Base-by-base conservation (phyloP, 441 rosid species). In the Metrosideros polymorpha region DNA sequence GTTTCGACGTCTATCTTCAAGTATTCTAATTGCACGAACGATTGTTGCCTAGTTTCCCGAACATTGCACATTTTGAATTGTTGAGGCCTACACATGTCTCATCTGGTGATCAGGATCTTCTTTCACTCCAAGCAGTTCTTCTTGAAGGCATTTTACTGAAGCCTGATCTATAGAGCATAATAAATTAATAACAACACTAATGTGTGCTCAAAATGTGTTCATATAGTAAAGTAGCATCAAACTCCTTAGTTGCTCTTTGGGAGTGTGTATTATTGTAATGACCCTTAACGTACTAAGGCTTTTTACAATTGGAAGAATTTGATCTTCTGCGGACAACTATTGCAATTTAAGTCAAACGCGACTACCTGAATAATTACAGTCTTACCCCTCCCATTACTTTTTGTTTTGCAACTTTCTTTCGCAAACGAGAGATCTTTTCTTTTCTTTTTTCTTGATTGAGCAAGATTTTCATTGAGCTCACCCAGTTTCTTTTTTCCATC, bases 21-120 rank as follows among this genome's bases (percentile, higher is more conserved):
- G 84, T 88, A 90, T 54, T 95, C 98, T 86, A 96, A 77, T 85
- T 95, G 98, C 3, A 92, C 86, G 57, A 91, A 89, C 30, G 98
- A 95, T 90, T 94, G 93, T 57, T 97, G 98, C 13, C 94, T 89
- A 87, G 86, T 92, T 92, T 96, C 98, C 88, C 92, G 90, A 54
- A 91, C 91, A 86, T 87, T 94, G 52, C 83, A 85, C 57, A 94
- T n/a, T 90, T 56, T 96, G 98, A 84, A 92, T 91, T 30, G 92
- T 89, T 83, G 94, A 89, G 57, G 89, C 90, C 84, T 95, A 93
- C 86, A 95, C 93, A 84, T 91, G 94, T 29, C 61, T 87, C 22
- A 89, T 86, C 42, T 93, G 95, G 85, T 93, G 94, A 88, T 96
- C 99, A 89, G 97, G 95, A 86, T 98, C 99, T 85, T 94, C 95